Evolutionary conservation across 495 filamentous ascomycete genomes (phyloP), one percentile per base, ranked within the genome.

Genomic region (Cenococcum geophilum): DNA sequence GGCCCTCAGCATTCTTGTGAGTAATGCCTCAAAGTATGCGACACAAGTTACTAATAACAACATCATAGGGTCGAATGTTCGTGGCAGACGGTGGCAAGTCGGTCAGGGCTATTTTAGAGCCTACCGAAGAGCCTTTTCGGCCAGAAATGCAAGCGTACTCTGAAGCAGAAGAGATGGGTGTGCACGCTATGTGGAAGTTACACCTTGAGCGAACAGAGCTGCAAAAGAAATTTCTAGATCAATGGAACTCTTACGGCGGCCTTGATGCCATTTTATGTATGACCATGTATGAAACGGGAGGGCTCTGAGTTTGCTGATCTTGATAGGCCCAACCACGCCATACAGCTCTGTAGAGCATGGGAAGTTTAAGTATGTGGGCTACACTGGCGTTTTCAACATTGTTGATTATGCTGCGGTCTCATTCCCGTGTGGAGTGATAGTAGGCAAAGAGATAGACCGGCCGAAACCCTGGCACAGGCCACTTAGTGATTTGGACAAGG

Each of bases 31-130:
- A 45, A 16, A 34, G 12, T 0, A 11, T 16, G 52, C 36, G 50
- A 49, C 22, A 5, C 18, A 40, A 12, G 40, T 56, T 8, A 20
- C 10, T n/a, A n/a, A 52, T 32, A 5, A 2, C 2, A 32, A 32
- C 25, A 6, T 27, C 49, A 27, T 45, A 68, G 66, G 68, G 58
- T 34, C 43, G 58, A 11, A 65, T 73, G 66, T 75, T 73, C 61
- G 42, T 70, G n/a, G 66, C 73, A n/a, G 73, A 75, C 58, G 71
- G 73, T 21, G 73, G 73, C 1, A 71, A 72, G 42, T 67, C 66
- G 16, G 60, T 73, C 10, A 18, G 55, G 22, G 62, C 67, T 27
- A 59, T 71, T 22, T 59, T 72, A 23, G 64, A 64, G 45, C 64
- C 68, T 4, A 65, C 62, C 5, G 55, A 59, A 14, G 73, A 75